Evolutionary conservation across 2,329 filamentous ascomycete species (phyloP), one percentile per base, ranked within the genome.

Genomic region (Septoria linicola): DNA sequence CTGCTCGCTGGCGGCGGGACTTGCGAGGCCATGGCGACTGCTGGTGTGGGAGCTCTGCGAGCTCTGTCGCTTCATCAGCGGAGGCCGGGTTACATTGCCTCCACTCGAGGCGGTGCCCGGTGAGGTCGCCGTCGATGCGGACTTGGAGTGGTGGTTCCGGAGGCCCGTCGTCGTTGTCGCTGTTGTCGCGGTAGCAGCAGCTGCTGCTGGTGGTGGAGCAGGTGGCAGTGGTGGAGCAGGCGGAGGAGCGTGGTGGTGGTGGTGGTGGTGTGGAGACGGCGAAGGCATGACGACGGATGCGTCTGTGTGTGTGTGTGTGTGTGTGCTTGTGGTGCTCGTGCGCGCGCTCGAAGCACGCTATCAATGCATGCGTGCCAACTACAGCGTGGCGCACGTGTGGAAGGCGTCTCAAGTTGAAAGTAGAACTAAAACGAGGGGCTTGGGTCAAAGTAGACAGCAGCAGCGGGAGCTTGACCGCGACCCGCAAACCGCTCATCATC

Each of bases 21-120:
- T 66, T 17, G 54, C 35, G 47, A 60, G 41, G 21, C 37, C 44
- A 20, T 27, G 49, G 30, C 54, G 48, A 23, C 40, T 43, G 16
- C 43, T 30, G n/a, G 54, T 54, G 30, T 57, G 53, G 35, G 64
- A 64, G 11, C 60, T 61, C 32, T 62, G 60, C 49, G 64, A 66
- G 50, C 59, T 64, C 54, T 66, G 61, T 36, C 63, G 56, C 49
- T 63, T 62, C 53, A 62, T 59, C 21, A 62, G 43, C n/a, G 60
- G 46, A 19, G 65, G 63, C 19, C 64, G 63, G 32, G 48, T 36
- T 27, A 49, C 51, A 32, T 44, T 45, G n/a, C 45, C 51, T 40
- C 45, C 51, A 30, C 44, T 47, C 23, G 44, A 40, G 11, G 44
- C 44, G 5, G 35, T 40, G 23, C 34, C 34, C 13, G 44, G 44